Percentiles rank a stretch among this genome's conserved stretches.
phyloP scores from a whole-genome alignment of 2,329 filamentous ascomycete genomes.

The Cordyceps militaris region DNA sequence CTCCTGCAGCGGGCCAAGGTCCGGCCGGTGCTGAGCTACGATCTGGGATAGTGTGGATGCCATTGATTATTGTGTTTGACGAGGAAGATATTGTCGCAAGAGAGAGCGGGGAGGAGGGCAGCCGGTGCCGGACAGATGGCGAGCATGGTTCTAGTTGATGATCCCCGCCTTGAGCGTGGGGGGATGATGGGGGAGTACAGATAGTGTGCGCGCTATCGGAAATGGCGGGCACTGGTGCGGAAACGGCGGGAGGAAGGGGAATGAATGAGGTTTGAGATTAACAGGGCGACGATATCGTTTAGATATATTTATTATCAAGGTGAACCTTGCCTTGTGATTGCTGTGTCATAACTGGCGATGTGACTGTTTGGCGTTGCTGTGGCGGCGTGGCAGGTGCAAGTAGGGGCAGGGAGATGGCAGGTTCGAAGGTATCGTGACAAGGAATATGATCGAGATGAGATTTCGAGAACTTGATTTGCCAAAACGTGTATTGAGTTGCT shows the following conservation, averaged over 20 bases:
- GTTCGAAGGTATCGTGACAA: neutral
- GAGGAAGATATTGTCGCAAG: neutral
- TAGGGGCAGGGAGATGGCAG: neutral
- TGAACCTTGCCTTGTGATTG: neutral
- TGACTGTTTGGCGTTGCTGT: neutral
- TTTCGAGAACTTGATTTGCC: no score
- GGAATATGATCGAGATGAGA: neutral
- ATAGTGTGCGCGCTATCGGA: neutral
- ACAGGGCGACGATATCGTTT: neutral
- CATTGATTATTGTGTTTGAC: neutral
- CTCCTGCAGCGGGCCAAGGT: slow-evolving; percentile 12
- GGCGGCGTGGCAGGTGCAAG: neutral
- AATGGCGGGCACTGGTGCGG: neutral
- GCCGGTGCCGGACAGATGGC: neutral
- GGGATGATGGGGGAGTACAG: neutral
- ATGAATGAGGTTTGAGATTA: neutral
- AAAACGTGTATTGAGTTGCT: no score
- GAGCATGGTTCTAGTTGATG: neutral
- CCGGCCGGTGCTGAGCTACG: slow-evolving; percentile 4
- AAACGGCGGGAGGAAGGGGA: neutral
- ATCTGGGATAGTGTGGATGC: neutral
- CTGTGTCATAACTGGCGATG: neutral
- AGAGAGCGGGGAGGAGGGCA: neutral
- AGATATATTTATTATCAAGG: neutral
- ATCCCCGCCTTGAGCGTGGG: slow-evolving; percentile 4